Evolutionary conservation across 2,329 filamentous ascomycete genomes (phyloP).

Genomic region (Sphaerostilbella broomeana): DNA sequence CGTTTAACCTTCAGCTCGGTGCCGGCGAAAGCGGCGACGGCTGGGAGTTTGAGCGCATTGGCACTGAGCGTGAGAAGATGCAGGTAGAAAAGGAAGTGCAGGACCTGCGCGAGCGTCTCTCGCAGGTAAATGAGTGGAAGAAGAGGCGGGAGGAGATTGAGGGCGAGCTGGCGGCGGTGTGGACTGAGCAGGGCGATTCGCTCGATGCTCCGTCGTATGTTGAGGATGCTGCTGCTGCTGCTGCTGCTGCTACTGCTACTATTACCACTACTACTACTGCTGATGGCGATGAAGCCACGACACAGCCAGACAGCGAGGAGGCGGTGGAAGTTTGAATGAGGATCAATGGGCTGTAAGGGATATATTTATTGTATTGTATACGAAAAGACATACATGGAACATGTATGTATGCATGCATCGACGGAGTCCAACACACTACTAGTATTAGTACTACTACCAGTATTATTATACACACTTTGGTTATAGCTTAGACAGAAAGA

Average conservation of each 20-base stretch:
- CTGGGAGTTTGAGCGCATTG: conserved; percentile 91
- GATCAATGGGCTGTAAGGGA: conserved; percentile 1
- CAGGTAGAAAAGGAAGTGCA: conserved; percentile 86
- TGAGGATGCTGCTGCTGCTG: conserved; percentile 6
- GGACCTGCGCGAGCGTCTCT: conserved; percentile 72
- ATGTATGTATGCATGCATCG: conserved; percentile 2
- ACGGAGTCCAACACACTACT: not conserved
- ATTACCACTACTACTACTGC: no score
- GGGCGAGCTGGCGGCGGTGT: conserved; percentile 62
- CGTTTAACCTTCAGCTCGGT: conserved; percentile 80
- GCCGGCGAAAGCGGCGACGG: conserved; percentile 73
- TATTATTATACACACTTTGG: not conserved
- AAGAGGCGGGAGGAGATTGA: conserved; percentile 73
- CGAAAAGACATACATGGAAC: conserved; percentile 4
- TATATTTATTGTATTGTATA: not conserved
- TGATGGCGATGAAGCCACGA: no score
- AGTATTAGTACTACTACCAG: not conserved
- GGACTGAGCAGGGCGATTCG: conserved; percentile 47
- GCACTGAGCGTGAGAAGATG: conserved; percentile 87
- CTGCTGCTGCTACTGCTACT: no score
- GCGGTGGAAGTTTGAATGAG: conserved; percentile 2
- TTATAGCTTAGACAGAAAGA: no score
- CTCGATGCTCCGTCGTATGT: conserved; percentile 43
- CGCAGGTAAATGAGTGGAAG: conserved; percentile 81
- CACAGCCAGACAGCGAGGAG: conserved; percentile 3